These are phyloP conservation scores for Mortierella claussenii DNA, from an alignment of 192 early-diverging fungal species.

Conservation along the genomic window DNA sequence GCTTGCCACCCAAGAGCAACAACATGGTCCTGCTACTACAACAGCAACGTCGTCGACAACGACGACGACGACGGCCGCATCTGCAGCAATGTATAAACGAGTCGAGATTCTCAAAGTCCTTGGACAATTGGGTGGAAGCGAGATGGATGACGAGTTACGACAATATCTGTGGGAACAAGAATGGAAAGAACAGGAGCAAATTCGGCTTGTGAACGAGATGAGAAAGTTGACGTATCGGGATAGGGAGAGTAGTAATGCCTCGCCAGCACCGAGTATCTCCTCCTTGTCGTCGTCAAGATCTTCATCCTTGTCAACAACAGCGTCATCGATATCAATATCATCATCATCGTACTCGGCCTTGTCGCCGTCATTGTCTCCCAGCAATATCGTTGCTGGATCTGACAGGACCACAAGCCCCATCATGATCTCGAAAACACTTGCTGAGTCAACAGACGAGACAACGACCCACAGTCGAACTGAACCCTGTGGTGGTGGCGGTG, in stretches of 20 bases:
- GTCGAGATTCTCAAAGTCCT: conserved; percentile 58
- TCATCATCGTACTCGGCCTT: background rate
- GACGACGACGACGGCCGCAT: no score
- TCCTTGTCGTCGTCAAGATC: background rate
- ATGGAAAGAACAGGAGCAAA: conserved; percentile 1
- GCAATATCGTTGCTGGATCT: no score
- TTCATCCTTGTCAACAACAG: background rate
- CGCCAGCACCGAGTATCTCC: background rate
- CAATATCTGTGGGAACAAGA: conserved; percentile 27
- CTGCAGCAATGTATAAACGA: conserved; percentile 62
- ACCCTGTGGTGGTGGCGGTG: background rate
- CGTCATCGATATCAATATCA: background rate
- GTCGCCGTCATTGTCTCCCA: no score
- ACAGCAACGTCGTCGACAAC: no score
- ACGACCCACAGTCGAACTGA: background rate
- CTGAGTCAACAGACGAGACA: background rate
- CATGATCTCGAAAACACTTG: background rate
- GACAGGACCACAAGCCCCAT: no score
- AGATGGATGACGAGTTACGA: conserved; percentile 18
- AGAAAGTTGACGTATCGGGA: conserved; percentile 34
- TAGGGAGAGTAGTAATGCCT: conserved; percentile 21
- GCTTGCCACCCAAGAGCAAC: conserved; percentile 29
- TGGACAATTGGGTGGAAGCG: conserved; percentile 50
- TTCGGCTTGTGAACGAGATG: background rate
- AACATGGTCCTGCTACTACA: no score